Evolutionary conservation across 805 yeast species (phyloP).

Genomic region (Suhomyces sp.): DNA sequence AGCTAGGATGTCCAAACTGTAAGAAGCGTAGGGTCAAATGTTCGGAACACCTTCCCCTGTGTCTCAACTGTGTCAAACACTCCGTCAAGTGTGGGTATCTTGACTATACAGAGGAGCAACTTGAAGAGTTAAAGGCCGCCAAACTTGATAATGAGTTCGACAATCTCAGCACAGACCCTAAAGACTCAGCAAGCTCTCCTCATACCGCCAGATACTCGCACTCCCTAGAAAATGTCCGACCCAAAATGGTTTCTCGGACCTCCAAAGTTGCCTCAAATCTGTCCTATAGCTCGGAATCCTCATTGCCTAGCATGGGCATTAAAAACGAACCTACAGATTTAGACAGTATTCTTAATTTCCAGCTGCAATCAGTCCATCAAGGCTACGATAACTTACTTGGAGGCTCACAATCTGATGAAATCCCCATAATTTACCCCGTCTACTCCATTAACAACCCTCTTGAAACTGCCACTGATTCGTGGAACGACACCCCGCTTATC

Average conservation of each 20-base stretch:
- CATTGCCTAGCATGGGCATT: too few species aligned
- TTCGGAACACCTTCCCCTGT: conserved; percentile 38
- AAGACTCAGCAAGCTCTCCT: not conserved
- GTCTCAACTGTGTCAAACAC: conserved; percentile 40
- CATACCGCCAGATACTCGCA: not conserved
- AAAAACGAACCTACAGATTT: not conserved
- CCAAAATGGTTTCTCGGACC: not conserved
- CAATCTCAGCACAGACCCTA: conserved; percentile 2
- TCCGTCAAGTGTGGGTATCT: conserved; percentile 39
- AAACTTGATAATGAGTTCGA: conserved; percentile 11
- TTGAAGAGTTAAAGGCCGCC: conserved; percentile 23
- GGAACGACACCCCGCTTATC: not conserved
- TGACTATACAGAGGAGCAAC: conserved; percentile 30
- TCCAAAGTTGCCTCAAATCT: not conserved
- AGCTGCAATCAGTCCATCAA: conserved; percentile 14
- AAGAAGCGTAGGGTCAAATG: conserved; percentile 51
- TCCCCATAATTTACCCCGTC: conserved; percentile 38
- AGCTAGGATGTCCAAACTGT: conserved; percentile 49
- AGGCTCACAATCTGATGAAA: conserved; percentile 18
- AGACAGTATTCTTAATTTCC: conserved; percentile 4
- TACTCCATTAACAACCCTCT: conserved; percentile 20
- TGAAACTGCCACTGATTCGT: not conserved
- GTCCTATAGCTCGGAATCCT: not conserved
- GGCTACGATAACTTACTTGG: conserved; percentile 33
- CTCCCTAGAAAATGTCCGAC: not conserved